Percentiles rank a stretch among this genome's conserved stretches.
phyloP scores from a whole-genome alignment of 768 basidiomycete species.

The Sporobolomyces pararoseus region DNA sequence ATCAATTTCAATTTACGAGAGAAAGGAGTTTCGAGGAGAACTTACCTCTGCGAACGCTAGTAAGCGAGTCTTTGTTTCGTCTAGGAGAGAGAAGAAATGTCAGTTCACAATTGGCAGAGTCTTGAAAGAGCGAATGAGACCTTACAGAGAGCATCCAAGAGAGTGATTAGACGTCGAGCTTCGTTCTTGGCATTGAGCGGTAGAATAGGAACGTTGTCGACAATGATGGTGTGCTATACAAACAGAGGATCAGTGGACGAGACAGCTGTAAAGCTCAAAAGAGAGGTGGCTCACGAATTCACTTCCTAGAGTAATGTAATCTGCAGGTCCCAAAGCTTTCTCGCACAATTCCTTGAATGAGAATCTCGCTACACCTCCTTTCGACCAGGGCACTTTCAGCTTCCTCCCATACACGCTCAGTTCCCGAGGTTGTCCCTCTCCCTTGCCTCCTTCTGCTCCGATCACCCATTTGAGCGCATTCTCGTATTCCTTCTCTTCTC shows the following conservation, averaged over 20 bases:
- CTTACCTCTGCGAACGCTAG: slow-evolving; percentile 52
- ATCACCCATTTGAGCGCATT: slow-evolving; percentile 37
- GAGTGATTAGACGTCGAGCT: slow-evolving; percentile 60
- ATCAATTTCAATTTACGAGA: background rate
- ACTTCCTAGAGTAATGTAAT: slow-evolving; percentile 59
- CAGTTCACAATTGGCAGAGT: slow-evolving; percentile 41
- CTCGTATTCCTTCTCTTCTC: slow-evolving; percentile 41
- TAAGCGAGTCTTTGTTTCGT: slow-evolving; percentile 43
- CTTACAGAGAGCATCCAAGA: slow-evolving; percentile 62
- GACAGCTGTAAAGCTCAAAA: background rate
- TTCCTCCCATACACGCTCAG: slow-evolving; percentile 57
- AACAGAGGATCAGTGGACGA: background rate
- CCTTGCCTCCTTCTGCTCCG: slow-evolving; percentile 2
- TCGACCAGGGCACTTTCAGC: slow-evolving; percentile 54
- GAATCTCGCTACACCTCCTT: slow-evolving; percentile 53
- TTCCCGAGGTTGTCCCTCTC: slow-evolving; percentile 22
- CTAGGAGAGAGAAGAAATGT: background rate
- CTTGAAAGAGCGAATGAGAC: slow-evolving; percentile 32
- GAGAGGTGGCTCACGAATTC: slow-evolving; percentile 47
- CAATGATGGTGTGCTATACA: slow-evolving; percentile 52
- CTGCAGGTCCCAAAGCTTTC: slow-evolving; percentile 58
- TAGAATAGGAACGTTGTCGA: slow-evolving; percentile 57
- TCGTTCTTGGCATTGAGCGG: slow-evolving; percentile 59
- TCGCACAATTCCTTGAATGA: slow-evolving; percentile 58
- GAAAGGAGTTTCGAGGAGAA: slow-evolving; percentile 9